These are phyloP conservation scores for Acrocalymma vagum DNA, from an alignment of 2,329 filamentous ascomycete species.

Conservation along the genomic window DNA sequence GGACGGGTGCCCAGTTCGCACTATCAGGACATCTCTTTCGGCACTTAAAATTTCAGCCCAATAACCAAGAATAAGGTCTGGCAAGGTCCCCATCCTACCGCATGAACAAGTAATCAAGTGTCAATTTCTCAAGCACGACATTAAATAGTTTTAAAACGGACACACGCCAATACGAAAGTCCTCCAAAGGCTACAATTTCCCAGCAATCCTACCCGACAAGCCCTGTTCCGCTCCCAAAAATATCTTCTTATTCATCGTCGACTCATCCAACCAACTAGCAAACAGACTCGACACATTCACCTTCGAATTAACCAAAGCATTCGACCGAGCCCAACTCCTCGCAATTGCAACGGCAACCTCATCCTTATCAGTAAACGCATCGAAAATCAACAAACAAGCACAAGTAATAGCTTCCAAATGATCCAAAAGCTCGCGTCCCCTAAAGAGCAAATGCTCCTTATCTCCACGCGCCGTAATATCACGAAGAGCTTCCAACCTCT, in stretches of 20 bases:
- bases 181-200: no score
- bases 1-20: no score
- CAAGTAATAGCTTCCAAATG: slow-evolving; percentile 46
- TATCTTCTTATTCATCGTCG: slow-evolving; percentile 25
- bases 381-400: slow-evolving; percentile 46
- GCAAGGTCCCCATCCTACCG: no score
- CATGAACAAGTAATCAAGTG: no score
- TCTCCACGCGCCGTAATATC: slow-evolving; percentile 8
- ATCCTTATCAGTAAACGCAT: slow-evolving; percentile 46
- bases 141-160: no score
- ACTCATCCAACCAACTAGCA: slow-evolving; percentile 13
- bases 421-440: slow-evolving; percentile 32
- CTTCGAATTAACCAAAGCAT: neutral
- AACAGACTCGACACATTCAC: no score
- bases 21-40: no score
- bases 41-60: no score
- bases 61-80: no score
- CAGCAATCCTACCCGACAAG: no score
- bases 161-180: no score
- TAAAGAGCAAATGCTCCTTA: slow-evolving; percentile 34
- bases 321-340: slow-evolving; percentile 40
- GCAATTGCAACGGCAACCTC: slow-evolving; percentile 43
- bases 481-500: slow-evolving; percentile 16
- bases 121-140: no score
- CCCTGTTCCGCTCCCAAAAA: slow-evolving; percentile 21